Evolutionary conservation across 1,284 basidiomycete species (phyloP), one percentile per base, ranked within the genome.

Genomic region (Leucoagaricus sp.): DNA sequence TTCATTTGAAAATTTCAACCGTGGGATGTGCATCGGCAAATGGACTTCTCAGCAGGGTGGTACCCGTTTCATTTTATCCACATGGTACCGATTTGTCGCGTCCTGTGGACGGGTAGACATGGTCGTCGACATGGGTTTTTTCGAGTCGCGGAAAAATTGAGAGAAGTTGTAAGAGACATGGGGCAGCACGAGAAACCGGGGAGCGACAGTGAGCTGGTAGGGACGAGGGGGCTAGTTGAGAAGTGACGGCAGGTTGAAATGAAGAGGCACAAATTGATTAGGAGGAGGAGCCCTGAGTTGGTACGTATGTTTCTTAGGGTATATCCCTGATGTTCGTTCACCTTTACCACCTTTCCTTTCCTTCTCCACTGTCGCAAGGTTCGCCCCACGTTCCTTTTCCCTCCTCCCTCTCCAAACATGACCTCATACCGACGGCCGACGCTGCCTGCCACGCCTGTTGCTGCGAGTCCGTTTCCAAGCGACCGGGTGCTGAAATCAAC

Each of bases 401-500:
- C 55, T 52, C 38, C 57, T 42, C 50, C 58, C 59, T 58, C 23
- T 17, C 29, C 51, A 10, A 17, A 41, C 57, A 70, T 74, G 66
- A 59, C 66, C 26, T 59, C 65, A 49, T 55, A 60, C 15, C 64
- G 70, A 50, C 60, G 63, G n/a, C 66, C 65, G 28, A 60, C 58
- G 19, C 34, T 64, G 15, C 62, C 64, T 41, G 58, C 67, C 10
- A 64, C 70, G 17, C 65, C 70, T 9, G 67, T 71, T 52, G 64
- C 69, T 49, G 66, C 69, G 17, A 69, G 68, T 50, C 69, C 71
- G 38, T 58, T 63, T 28, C 66, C 71, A 29, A 60, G 66, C 4
- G 71, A 72, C 56, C 68, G 66, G 52, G 50, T 67, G 10, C 64
- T 74, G 58, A 73, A 69, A 61, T 70, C 75, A 45, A 69, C 70